Evolutionary conservation across 2,329 filamentous ascomycete species (phyloP).

Genomic region (Aspergillus unguis): DNA sequence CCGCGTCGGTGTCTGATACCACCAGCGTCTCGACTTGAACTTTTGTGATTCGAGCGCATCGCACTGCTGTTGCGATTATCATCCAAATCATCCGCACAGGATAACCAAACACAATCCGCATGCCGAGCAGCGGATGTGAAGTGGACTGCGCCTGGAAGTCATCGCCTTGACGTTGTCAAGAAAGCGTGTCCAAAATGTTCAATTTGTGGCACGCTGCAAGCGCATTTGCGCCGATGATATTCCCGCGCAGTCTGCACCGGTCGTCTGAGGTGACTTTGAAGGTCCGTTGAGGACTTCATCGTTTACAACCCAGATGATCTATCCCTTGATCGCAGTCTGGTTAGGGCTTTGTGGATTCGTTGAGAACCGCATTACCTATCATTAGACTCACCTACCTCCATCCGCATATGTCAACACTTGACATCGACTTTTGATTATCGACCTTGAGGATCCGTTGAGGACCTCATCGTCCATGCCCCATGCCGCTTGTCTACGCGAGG

Average conservation of each 20-base stretch:
- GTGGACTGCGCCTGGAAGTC: no score
- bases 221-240: not conserved
- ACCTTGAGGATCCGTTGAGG: not conserved
- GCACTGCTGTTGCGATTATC: slow-evolving; percentile 13
- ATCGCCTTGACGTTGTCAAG: no score
- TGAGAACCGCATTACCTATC: not conserved
- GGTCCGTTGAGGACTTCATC: not conserved
- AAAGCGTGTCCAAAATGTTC: no score
- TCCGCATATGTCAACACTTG: no score
- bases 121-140: no score
- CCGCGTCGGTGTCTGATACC: slow-evolving; percentile 21
- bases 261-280: not conserved
- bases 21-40: slow-evolving; percentile 17
- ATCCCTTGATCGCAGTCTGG: no score
- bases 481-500: not conserved
- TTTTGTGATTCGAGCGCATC: slow-evolving; percentile 5
- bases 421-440: no score
- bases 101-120: no score
- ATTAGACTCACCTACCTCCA: no score
- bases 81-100: not conserved
- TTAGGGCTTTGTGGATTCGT: not conserved
- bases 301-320: not conserved
- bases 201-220: no score
- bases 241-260: not conserved
- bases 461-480: not conserved